Percentiles rank a stretch among this genome's conserved stretches.
phyloP scores from a whole-genome alignment of 768 basidiomycete genomes.

The Tylopilus sp. region DNA sequence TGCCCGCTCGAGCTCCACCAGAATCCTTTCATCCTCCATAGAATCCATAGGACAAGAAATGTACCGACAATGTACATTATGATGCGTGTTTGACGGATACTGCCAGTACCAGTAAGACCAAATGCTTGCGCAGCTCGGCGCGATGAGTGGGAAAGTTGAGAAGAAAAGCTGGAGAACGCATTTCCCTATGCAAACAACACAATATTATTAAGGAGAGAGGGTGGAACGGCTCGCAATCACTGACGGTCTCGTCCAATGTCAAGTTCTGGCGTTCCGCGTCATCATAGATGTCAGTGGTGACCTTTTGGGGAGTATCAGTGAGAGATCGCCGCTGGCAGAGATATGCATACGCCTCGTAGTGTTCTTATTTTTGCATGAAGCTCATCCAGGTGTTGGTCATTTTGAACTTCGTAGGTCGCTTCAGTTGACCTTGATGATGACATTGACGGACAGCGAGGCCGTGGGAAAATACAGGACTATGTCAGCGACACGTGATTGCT shows the following conservation, averaged over 20 bases:
- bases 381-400: conserved; percentile 80
- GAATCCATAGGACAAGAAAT: conserved; percentile 56
- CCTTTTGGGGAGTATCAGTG: conserved; percentile 36
- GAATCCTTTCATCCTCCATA: conserved; percentile 48
- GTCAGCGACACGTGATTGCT: no score
- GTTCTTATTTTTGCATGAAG: conserved; percentile 83
- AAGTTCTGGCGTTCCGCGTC: conserved; percentile 83
- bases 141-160: conserved; percentile 61
- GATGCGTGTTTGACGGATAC: conserved; percentile 66
- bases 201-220: neutral
- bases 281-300: conserved; percentile 84
- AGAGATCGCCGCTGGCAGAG: neutral
- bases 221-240: conserved; percentile 25
- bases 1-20: conserved; percentile 36
- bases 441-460: conserved; percentile 22
- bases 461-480: no score
- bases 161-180: conserved; percentile 62
- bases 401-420: conserved; percentile 80
- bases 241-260: conserved; percentile 72
- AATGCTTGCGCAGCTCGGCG: conserved; percentile 71
- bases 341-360: conserved; percentile 62
- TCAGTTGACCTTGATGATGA: conserved; percentile 46
- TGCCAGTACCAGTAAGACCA: conserved; percentile 56
- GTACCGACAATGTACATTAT: conserved; percentile 55
- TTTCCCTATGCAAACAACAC: conserved; percentile 44